Percentiles rank a stretch among this genome's conserved stretches.
phyloP scores from a whole-genome alignment of 2,329 filamentous ascomycete species.

The Colletotrichum shisoi region DNA sequence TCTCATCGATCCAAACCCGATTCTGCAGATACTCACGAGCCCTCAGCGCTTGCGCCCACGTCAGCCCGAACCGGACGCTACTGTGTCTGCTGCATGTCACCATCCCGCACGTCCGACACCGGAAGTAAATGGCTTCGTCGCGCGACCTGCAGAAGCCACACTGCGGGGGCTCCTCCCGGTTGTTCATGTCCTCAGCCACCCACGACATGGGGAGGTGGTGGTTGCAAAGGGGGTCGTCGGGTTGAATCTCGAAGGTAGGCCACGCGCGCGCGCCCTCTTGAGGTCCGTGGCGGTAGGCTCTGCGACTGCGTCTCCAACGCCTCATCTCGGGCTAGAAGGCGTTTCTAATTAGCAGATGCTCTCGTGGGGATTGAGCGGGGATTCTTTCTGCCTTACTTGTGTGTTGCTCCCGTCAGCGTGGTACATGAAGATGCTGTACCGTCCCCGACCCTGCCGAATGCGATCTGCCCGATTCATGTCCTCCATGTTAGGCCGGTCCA shows the following conservation, averaged over 20 bases:
- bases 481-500: not conserved
- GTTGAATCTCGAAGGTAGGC: conserved; percentile 10
- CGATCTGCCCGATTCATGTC: not conserved
- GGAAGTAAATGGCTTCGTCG: conserved; percentile 7
- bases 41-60: not conserved
- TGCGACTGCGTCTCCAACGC: not conserved
- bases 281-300: not conserved
- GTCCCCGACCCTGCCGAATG: conserved; percentile 1
- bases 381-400: conserved; percentile 12
- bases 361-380: too few relatives aligned
- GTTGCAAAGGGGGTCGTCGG: conserved; percentile 15
- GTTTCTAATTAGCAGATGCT: not conserved
- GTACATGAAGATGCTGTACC: conserved; percentile 27
- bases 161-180: not conserved
- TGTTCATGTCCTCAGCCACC: conserved; percentile 15
- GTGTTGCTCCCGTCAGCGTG: conserved; percentile 25
- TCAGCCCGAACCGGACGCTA: conserved; percentile 2
- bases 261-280: conserved; percentile 3
- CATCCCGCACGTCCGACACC: conserved; percentile 13
- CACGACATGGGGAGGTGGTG: conserved; percentile 7
- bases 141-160: conserved; percentile 14
- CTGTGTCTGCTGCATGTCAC: conserved; percentile 13
- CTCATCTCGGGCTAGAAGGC: conserved; percentile 9
- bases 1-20: conserved; percentile 11
- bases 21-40: not conserved